Percentiles rank a stretch among this genome's conserved stretches.
phyloP scores from a whole-genome alignment of 108 stramenopile genomes.

The Nitzschia putrida region DNA sequence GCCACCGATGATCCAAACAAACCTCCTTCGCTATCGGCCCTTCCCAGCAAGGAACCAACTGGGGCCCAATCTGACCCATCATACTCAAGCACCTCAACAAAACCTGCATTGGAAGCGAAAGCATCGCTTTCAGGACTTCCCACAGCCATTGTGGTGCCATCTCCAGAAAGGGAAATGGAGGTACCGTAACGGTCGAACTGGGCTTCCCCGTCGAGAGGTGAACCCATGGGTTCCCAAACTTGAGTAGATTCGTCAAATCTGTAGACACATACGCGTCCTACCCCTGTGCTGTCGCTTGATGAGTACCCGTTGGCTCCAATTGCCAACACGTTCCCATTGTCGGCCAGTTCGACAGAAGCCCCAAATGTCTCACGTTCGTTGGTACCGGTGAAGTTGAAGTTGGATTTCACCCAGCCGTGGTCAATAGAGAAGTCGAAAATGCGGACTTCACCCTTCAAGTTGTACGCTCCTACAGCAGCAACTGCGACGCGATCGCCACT shows the following conservation, averaged over 20 bases:
- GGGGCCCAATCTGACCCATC: conserved; percentile 12
- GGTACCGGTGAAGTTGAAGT: conserved; percentile 10
- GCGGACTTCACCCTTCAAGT: conserved; percentile 35
- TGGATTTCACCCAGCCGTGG: conserved; percentile 24
- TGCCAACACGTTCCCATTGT: conserved; percentile 32
- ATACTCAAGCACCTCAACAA: conserved; percentile 28
- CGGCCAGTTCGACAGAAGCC: conserved; percentile 25
- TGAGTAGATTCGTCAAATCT: not conserved
- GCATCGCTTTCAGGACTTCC: conserved; percentile 32
- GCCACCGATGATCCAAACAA: conserved; percentile 46
- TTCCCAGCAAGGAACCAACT: conserved; percentile 24
- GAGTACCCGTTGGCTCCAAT: conserved; percentile 30
- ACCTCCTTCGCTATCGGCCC: conserved; percentile 19
- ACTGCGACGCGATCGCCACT: conserved; percentile 41
- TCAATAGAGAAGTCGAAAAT: conserved; percentile 33
- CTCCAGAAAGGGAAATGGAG: conserved; percentile 35
- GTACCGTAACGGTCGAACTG: conserved; percentile 32
- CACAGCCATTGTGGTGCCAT: conserved; percentile 43
- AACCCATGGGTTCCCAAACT: conserved; percentile 30
- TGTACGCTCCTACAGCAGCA: conserved; percentile 19
- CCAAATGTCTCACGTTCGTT: conserved; percentile 30
- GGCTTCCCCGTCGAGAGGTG: conserved; percentile 26
- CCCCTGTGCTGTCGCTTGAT: conserved; percentile 20
- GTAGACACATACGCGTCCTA: conserved; percentile 34
- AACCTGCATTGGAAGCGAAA: conserved; percentile 37